phyloP scores from a whole-genome alignment of 1,284 basidiomycete species.

The Taiwanofungus camphoratus region DNA sequence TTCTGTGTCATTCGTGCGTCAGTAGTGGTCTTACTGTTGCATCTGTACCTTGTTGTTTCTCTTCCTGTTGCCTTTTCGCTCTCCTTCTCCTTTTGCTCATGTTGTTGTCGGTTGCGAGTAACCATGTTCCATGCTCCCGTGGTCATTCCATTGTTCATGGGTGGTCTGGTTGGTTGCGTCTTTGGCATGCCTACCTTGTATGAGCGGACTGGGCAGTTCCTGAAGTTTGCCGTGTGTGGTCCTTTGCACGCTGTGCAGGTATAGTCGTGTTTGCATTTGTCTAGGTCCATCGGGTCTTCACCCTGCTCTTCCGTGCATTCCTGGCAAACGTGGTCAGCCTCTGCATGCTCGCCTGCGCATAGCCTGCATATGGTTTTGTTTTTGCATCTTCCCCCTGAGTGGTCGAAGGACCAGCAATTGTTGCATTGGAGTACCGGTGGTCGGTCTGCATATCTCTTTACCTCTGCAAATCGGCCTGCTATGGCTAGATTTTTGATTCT shows the following conservation, averaged over 20 bases:
- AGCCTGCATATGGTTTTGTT: not conserved
- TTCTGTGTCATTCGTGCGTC: not conserved
- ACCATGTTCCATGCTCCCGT: not conserved
- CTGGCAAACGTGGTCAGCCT: not conserved
- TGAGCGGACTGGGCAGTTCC: not conserved
- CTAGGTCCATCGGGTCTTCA: not conserved
- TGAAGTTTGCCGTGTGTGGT: constrained; percentile 1
- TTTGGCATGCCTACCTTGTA: not conserved
- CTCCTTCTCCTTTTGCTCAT: not conserved
- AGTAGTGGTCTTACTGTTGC: not conserved
- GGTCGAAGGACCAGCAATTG: constrained; percentile 3
- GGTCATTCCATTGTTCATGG: not conserved
- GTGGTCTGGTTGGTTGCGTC: not conserved
- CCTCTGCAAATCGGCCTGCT: not conserved
- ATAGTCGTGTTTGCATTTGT: not conserved
- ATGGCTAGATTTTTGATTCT: not conserved
- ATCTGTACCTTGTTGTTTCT: not conserved
- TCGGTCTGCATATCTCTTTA: constrained; percentile 2
- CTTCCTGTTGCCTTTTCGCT: not conserved
- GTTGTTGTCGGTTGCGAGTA: not conserved
- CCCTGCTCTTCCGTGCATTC: not conserved
- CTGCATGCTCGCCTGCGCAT: not conserved
- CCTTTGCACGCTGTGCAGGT: constrained; percentile 1
- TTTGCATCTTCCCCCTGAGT: not conserved
- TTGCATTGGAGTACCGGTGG: constrained; percentile 4